Evolutionary conservation across 305 asterid genomes (phyloP), one percentile per base, ranked within the genome.

Genomic region (Fraxinus dipetala): DNA sequence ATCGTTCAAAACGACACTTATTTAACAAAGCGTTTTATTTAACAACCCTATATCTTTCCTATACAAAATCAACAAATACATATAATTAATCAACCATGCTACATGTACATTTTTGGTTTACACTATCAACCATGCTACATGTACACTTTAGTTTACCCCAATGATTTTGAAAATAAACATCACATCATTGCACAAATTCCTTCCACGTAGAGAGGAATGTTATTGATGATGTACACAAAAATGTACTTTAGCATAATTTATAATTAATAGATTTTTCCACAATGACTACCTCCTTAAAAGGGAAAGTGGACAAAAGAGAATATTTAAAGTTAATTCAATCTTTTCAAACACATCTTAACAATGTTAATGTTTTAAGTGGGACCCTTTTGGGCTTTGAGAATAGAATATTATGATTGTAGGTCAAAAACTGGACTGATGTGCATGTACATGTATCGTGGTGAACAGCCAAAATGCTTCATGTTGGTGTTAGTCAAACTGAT

Each of bases 401-500:
- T 4, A 31, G 80, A 81, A 75, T 75, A 75, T 75, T 81, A 69
- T 61, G 6, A 2, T 75, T 81, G 67, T 11, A 7, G 30, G 11
- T 54, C 74, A 59, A 73, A 24, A 28, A 38, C 59, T 38, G 16
- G 35, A 43, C 31, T 32, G 65, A 54, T 34, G 6, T 34, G 36
- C 36, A 0, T 34, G 36, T 34, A 7, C 10, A 40, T 40, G n/a
- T 67, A 67, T 61, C 13, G 74, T 67, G 36, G 74, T 67, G 74
- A 67, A 28, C 8, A 67, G 36, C 9, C 74, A 28, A 67, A 26
- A 65, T 67, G 74, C 36, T 3, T 67, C 20, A 28, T 67, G 74
- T 67, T 28, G 35, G 74, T 10, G 20, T 67, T 67, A 28, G 74
- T 67, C 74, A 67, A 67, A 65, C 16, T 26, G 35, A 65, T 26